phyloP scores from a whole-genome alignment of 805 yeast species.

The Lipomyces lipofer region DNA sequence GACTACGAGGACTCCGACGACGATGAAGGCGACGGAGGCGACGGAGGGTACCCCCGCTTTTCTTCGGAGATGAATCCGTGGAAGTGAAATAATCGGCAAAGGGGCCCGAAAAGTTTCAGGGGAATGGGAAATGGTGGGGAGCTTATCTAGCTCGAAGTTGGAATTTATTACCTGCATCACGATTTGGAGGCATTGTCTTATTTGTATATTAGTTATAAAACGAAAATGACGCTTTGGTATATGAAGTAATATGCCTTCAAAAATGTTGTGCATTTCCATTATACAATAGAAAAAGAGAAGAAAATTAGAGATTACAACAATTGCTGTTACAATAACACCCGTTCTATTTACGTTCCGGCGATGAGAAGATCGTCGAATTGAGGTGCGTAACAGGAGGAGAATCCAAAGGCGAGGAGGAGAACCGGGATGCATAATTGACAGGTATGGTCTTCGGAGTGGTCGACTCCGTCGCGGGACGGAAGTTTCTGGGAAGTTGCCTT shows the following conservation, averaged over 20 bases:
- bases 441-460: constrained; percentile 12
- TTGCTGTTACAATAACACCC: background rate
- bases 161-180: background rate
- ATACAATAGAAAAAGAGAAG: background rate
- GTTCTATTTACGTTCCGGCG: constrained; percentile 19
- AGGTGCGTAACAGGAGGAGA: constrained; percentile 26
- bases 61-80: constrained; percentile 22
- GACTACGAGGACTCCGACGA: constrained; percentile 4
- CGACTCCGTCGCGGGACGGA: background rate
- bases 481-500: background rate
- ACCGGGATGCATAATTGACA: constrained; percentile 5
- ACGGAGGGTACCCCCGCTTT: constrained; percentile 4
- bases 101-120: no score
- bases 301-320: no score
- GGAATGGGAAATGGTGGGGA: background rate
- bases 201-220: background rate
- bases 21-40: constrained; percentile 15
- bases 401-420: constrained; percentile 29
- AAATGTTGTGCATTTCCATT: background rate
- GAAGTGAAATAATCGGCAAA: no score
- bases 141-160: background rate
- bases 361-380: constrained; percentile 26
- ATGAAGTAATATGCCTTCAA: background rate
- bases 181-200: background rate
- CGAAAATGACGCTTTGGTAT: background rate